Evolutionary conservation across 1,284 basidiomycete species (phyloP), one percentile per base, ranked within the genome.

Genomic region (Pterulicium gracile): DNA sequence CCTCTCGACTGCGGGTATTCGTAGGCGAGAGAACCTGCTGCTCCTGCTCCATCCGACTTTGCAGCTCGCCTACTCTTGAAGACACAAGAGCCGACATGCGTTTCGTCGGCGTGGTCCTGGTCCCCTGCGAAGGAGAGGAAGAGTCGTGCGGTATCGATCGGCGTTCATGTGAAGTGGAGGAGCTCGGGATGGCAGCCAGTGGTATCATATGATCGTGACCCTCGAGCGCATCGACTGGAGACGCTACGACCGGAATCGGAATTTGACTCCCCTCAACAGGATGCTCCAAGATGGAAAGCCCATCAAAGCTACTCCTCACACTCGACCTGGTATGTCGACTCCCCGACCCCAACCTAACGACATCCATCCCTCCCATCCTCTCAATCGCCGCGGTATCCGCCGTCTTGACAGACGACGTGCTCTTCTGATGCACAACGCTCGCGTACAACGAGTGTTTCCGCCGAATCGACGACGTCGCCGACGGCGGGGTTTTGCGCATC

Each of bases 361-460:
- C 79, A 59, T 82, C 80, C 69, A 84, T 74, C 19, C 67, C 73
- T 3, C 72, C 81, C 55, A 86, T 70, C 50, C 68, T 66, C 54
- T 86, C 83, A 43, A 82, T 71, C 15, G 68, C 72, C 45, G 74
- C 79, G 18, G 82, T 78, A 58, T 87, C 72, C 13, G 75, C 71
- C n/a, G 80, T 82, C 44, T 69, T 68, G 39, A 81, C 57, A 4
- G 77, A 78, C 17, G 73, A 68, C 52, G 69, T 56, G 13, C 77
- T 77, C 55, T 69, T 71, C 34, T 66, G 70, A 48, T 73, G 68
- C n/a, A 48, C 42, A 7, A 43, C 47, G 7, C 59, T 62, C 18
- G 53, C 56, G 47, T 61, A 64, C 13, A 58, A 19, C 43, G 55
- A 55, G 22, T 47, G 46, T 23, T 43, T 48, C 45, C 48, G 49